phyloP scores from a whole-genome alignment of 208 protist species.

The Trypanosoma avium region DNA sequence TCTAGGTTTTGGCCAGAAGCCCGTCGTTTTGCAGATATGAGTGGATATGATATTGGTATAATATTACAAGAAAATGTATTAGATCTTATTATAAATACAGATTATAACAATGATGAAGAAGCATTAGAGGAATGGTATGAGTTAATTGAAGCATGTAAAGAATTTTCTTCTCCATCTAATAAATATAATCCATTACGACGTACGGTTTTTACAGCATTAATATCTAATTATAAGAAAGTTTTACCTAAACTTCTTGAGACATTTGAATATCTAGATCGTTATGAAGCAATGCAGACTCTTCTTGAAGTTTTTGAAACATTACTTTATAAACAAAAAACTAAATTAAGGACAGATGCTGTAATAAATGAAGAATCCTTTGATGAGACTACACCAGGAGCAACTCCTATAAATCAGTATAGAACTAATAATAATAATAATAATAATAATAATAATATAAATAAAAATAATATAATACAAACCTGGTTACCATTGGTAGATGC shows the following conservation, averaged over 20 bases:
- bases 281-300: conserved; percentile 69
- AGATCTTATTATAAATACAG: conserved; percentile 34
- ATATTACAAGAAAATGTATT: conserved; percentile 67
- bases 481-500: conserved; percentile 24
- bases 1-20: conserved; percentile 72
- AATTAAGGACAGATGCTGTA: conserved; percentile 2
- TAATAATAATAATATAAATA: background rate
- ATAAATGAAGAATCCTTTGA: conserved; percentile 4
- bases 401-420: no score
- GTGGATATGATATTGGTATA: conserved; percentile 19
- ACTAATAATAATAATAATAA: background rate
- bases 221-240: conserved; percentile 40
- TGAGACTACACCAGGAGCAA: background rate
- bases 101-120: conserved; percentile 32
- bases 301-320: conserved; percentile 54
- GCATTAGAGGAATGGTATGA: conserved; percentile 47
- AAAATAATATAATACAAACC: background rate
- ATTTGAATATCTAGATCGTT: conserved; percentile 48
- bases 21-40: conserved; percentile 53
- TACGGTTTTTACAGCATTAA: conserved; percentile 52
- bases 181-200: conserved; percentile 50
- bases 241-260: conserved; percentile 47
- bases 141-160: conserved; percentile 53
- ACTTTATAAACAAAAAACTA: conserved; percentile 25
- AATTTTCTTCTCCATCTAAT: conserved; percentile 59